phyloP scores from a whole-genome alignment of 2,329 filamentous ascomycete species.

The Trichothecium sympodiale region DNA sequence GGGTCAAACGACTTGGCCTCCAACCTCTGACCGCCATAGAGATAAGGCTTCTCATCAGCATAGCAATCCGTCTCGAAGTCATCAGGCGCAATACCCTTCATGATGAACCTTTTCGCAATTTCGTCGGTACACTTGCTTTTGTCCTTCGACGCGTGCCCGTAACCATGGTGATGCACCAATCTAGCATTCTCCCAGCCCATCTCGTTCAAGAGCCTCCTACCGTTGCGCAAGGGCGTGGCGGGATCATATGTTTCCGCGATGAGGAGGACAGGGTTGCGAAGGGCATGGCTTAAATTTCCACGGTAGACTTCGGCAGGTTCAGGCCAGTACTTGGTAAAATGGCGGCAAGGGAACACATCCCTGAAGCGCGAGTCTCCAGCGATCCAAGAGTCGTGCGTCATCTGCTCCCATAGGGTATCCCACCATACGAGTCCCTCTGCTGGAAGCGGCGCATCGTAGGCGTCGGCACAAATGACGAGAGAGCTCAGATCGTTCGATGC shows the following conservation, averaged over 20 bases:
- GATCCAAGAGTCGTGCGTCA: conserved; percentile 33
- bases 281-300: conserved; percentile 30
- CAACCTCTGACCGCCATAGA: conserved; percentile 18
- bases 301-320: conserved; percentile 33
- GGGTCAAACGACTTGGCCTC: conserved; percentile 5
- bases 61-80: conserved; percentile 32
- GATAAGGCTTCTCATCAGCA: conserved; percentile 36
- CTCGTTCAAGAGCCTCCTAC: conserved; percentile 27
- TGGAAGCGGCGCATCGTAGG: conserved; percentile 30
- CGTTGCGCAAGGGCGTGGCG: conserved; percentile 37
- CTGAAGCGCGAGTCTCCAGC: conserved; percentile 33
- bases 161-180: conserved; percentile 36
- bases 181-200: conserved; percentile 35
- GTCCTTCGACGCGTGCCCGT: conserved; percentile 35
- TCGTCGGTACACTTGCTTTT: conserved; percentile 32
- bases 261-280: conserved; percentile 32
- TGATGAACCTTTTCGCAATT: conserved; percentile 27
- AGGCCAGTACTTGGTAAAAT: conserved; percentile 33
- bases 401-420: conserved; percentile 32
- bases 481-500: conserved; percentile 25
- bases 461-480: conserved; percentile 34
- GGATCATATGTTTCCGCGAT: conserved; percentile 39
- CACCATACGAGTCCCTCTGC: conserved; percentile 30
- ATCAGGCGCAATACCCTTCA: conserved; percentile 27
- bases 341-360: conserved; percentile 30